A percentile compares a stretch with the other conserved stretches of the same genome.
phyloP scores from a whole-genome alignment of 208 protist species.

The Trypanosoma lewisi region DNA sequence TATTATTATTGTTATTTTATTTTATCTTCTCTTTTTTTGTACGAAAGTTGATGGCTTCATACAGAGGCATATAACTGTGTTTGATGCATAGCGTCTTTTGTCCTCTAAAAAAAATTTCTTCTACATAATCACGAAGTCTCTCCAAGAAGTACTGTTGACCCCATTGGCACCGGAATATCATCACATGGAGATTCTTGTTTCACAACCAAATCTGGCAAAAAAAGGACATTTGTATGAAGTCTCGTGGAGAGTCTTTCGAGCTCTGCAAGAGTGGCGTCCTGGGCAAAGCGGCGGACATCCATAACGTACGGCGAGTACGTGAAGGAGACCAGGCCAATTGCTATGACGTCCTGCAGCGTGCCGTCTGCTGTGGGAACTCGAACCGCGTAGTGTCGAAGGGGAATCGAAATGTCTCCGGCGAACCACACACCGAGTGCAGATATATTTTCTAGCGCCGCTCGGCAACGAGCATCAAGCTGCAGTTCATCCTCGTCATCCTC shows the following conservation, averaged over 20 bases:
- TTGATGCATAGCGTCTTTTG: no score
- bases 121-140: no score
- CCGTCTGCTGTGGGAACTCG: constrained; percentile 36
- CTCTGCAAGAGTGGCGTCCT: constrained; percentile 41
- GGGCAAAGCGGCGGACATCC: constrained; percentile 44
- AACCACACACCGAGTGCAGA: constrained; percentile 78
- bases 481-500: background rate
- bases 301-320: constrained; percentile 79
- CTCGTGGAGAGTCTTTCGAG: constrained; percentile 46
- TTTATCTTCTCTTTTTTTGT: no score
- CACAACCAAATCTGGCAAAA: constrained; percentile 40
- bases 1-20: no score
- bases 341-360: constrained; percentile 40
- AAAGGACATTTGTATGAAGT: constrained; percentile 43
- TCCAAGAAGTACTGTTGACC: background rate
- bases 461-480: constrained; percentile 22
- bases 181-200: constrained; percentile 14
- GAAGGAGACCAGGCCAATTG: constrained; percentile 64
- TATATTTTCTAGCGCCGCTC: constrained; percentile 60
- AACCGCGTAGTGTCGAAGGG: constrained; percentile 62
- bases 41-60: no score
- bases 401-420: constrained; percentile 53
- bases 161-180: background rate
- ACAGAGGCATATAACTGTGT: no score
- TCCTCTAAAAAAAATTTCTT: no score